phyloP scores from a whole-genome alignment of 2,329 filamentous ascomycete genomes.

The Allantophomopsis lycopodina region DNA sequence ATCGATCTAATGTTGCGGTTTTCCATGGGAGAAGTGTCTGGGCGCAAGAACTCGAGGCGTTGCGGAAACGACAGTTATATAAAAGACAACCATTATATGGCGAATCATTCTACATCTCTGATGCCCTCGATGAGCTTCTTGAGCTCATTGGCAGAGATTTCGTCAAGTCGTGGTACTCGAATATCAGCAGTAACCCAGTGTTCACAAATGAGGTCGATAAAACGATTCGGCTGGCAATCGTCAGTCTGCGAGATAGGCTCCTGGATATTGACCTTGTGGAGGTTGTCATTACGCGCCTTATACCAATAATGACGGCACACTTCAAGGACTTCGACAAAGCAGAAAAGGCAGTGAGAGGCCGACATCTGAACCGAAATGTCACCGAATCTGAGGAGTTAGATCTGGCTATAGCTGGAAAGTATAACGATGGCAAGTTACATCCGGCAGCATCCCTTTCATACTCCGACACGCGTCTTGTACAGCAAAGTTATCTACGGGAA shows the following conservation, averaged over 20 bases:
- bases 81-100: conserved; percentile 57
- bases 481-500: conserved; percentile 78
- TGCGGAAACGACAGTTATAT: conserved; percentile 55
- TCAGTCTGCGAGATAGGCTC: conserved; percentile 57
- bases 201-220: conserved; percentile 84
- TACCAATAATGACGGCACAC: conserved; percentile 80
- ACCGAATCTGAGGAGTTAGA: conserved; percentile 96
- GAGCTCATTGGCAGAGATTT: conserved; percentile 71
- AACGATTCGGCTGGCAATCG: conserved; percentile 59
- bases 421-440: conserved; percentile 77
- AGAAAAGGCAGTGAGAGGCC: conserved; percentile 74
- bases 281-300: conserved; percentile 64
- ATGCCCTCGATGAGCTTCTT: conserved; percentile 67
- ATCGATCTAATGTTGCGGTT: conserved; percentile 30
- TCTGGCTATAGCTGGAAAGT: conserved; percentile 89
- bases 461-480: conserved; percentile 69
- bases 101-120: conserved; percentile 63
- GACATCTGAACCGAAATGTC: conserved; percentile 74
- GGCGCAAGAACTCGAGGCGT: conserved; percentile 52
- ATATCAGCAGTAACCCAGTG: conserved; percentile 66
- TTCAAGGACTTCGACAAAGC: conserved; percentile 85
- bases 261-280: conserved; percentile 72
- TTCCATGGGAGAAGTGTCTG: conserved; percentile 54
- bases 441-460: conserved; percentile 72
- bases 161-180: conserved; percentile 74